Conservation (phyloP, 139 green algal species). For the Micromonas commoda region DNA sequence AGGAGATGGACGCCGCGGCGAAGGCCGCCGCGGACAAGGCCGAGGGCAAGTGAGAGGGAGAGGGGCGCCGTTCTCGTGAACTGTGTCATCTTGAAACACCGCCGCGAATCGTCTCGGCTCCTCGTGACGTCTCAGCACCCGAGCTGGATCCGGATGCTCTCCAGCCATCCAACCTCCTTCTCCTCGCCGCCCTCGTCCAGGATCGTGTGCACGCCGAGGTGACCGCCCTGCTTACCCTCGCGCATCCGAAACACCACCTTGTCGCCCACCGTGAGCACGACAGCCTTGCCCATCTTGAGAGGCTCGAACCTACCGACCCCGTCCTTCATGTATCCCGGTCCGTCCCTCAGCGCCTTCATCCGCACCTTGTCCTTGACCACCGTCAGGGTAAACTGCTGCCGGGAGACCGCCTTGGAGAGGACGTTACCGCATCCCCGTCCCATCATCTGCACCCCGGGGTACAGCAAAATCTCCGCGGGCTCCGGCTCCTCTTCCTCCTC, state of each 20-base stretch:
- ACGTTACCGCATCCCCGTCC: slow-evolving; percentile 2
- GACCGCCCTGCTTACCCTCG: slow-evolving; percentile 9
- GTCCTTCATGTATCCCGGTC: neutral
- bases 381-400: slow-evolving; percentile 4
- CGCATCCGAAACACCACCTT: neutral
- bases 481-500: neutral
- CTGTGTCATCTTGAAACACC: too few relatives aligned
- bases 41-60: too few relatives aligned
- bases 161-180: too few relatives aligned
- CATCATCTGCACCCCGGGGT: slow-evolving; percentile 7
- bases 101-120: too few relatives aligned
- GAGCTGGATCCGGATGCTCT: too few relatives aligned
- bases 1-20: too few relatives aligned
- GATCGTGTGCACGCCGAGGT: slow-evolving; percentile 12
- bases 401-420: neutral
- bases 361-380: slow-evolving; percentile 4
- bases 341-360: slow-evolving; percentile 7
- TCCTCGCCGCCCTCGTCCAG: neutral
- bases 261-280: neutral
- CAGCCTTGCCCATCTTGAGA: neutral
- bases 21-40: too few relatives aligned
- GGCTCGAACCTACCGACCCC: neutral
- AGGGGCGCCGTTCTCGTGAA: too few relatives aligned
- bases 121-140: too few relatives aligned
- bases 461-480: neutral